phyloP scores from a whole-genome alignment of 441 rosid genomes.

The Bocquillonia castaneifolia region DNA sequence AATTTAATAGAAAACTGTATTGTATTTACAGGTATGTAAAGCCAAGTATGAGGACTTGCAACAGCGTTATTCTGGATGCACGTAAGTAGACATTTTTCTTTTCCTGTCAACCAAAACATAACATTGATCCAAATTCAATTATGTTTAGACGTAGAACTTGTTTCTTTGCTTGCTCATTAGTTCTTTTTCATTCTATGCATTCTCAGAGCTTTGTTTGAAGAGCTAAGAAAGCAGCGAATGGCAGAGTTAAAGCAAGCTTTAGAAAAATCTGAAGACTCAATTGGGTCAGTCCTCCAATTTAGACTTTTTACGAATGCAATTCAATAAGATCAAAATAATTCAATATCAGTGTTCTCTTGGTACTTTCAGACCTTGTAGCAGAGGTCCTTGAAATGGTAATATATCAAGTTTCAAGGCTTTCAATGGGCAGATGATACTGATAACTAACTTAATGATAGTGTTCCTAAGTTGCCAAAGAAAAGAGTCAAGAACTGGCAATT shows the following conservation, averaged over 20 bases:
- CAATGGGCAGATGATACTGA: not conserved
- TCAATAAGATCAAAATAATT: conserved; percentile 1
- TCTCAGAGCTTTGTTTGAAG: conserved; percentile 75
- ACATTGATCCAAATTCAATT: not conserved
- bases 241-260: conserved; percentile 67
- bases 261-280: conserved; percentile 63
- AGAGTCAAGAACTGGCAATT: not conserved
- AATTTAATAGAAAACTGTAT: too few species aligned
- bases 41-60: conserved; percentile 74
- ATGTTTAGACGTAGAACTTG: not conserved
- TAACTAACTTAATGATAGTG: not conserved
- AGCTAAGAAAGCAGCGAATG: conserved; percentile 70
- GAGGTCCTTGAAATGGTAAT: not conserved
- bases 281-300: conserved; percentile 54
- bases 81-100: conserved; percentile 37
- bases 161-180: not conserved
- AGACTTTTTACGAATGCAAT: conserved; percentile 4
- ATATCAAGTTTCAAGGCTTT: not conserved
- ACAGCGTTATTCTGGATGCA: conserved; percentile 56
- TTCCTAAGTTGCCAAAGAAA: not conserved
- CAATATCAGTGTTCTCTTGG: not conserved
- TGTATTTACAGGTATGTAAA: conserved; percentile 50
- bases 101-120: not conserved
- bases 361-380: not conserved
- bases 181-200: conserved; percentile 19